phyloP scores from a whole-genome alignment of 768 basidiomycete species.

The Hypsizygus marmoreus region DNA sequence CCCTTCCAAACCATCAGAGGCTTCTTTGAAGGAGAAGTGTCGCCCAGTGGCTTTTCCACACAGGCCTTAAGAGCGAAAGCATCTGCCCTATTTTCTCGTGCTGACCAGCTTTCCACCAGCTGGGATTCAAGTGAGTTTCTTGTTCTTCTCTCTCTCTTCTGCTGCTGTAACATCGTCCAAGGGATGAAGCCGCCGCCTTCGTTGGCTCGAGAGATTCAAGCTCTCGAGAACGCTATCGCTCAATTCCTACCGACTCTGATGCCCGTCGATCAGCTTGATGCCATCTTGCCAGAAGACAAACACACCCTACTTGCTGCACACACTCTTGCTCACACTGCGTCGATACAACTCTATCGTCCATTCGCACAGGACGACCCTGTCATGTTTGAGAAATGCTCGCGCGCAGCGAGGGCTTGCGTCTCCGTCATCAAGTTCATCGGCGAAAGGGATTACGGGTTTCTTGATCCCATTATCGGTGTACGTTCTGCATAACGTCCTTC shows the following conservation, averaged over 20 bases:
- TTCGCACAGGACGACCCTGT: conserved; percentile 60
- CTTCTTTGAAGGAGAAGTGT: conserved; percentile 63
- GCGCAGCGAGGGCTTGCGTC: conserved; percentile 61
- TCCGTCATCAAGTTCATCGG: conserved; percentile 62
- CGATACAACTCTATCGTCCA: conserved; percentile 64
- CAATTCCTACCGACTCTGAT: conserved; percentile 66
- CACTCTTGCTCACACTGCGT: conserved; percentile 65
- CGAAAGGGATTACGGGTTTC: conserved; percentile 65
- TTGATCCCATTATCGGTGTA: conserved; percentile 82
- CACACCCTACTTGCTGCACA: conserved; percentile 61
- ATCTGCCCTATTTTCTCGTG: conserved; percentile 72
- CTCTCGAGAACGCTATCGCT: conserved; percentile 63
- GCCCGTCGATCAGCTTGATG: conserved; percentile 64
- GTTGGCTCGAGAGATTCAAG: conserved; percentile 59
- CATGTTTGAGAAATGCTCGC: conserved; percentile 67
- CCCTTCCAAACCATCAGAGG: conserved; percentile 60
- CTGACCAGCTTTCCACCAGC: conserved; percentile 57
- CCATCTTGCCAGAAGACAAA: conserved; percentile 56
- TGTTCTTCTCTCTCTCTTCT: background rate
- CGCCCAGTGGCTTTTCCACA: conserved; percentile 60
- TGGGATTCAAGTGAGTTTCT: conserved; percentile 58
- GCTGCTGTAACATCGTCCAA: conserved; percentile 20
- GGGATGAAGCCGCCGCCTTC: conserved; percentile 46
- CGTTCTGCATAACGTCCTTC: conserved; percentile 25
- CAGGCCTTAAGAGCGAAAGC: conserved; percentile 73